These are phyloP conservation scores for Chaetomium strumarium DNA, from an alignment of 2,329 filamentous ascomycete species.

Conservation along the genomic window DNA sequence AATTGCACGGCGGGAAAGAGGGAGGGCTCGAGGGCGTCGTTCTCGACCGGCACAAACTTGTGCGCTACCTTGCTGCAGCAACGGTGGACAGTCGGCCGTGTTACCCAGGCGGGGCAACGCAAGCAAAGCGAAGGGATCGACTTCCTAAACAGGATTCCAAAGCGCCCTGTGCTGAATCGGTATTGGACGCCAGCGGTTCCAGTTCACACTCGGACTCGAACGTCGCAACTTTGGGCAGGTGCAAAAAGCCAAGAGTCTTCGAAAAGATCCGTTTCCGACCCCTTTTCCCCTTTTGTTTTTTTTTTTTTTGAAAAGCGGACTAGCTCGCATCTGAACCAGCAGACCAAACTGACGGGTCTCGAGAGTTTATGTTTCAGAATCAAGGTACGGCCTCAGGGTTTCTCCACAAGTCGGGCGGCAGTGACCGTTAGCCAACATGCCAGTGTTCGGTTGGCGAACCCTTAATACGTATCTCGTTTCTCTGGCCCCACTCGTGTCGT, in stretches of 20 bases:
- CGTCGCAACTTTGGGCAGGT: background rate
- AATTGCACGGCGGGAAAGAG: background rate
- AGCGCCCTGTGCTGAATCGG: conserved; percentile 10
- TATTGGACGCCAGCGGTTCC: conserved; percentile 10
- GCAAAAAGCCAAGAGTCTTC: background rate
- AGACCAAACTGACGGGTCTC: background rate
- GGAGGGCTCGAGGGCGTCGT: background rate
- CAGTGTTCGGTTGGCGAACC: conserved; percentile 6
- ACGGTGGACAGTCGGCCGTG: background rate
- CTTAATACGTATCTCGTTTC: conserved; percentile 9
- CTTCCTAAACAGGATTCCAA: conserved; percentile 19
- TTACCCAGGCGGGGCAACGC: conserved; percentile 16
- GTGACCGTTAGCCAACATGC: conserved; percentile 14
- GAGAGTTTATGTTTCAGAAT: conserved; percentile 14
- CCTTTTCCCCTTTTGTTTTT: background rate
- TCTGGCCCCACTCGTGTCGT: background rate
- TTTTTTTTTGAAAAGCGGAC: background rate
- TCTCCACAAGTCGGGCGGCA: conserved; percentile 12
- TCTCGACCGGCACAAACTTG: background rate
- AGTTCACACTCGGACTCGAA: background rate
- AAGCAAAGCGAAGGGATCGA: conserved; percentile 15
- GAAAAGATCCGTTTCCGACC: background rate
- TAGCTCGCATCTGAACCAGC: conserved; percentile 1
- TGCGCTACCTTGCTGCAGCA: background rate
- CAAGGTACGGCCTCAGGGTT: conserved; percentile 7